phyloP scores from a whole-genome alignment of 2,329 filamentous ascomycete species.

The Xylaria arbuscula region DNA sequence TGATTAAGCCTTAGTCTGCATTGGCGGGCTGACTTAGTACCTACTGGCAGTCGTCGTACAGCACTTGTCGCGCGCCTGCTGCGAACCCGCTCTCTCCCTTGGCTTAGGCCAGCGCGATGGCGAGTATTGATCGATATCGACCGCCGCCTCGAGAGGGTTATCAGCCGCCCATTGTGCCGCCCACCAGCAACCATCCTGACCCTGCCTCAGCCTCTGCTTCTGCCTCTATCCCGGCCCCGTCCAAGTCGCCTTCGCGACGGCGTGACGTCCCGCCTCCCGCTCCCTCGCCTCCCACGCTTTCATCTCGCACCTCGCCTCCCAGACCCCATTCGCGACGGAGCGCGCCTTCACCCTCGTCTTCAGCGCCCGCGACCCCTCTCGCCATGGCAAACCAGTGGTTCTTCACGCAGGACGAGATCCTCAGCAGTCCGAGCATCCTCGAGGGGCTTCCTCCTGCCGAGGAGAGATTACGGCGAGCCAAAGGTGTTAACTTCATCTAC shows the following conservation, averaged over 20 bases:
- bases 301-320: conserved; percentile 63
- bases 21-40: conserved; percentile 5
- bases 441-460: conserved; percentile 82
- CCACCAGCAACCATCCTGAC: conserved; percentile 48
- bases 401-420: conserved; percentile 85
- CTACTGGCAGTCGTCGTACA: neutral
- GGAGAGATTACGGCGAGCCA: conserved; percentile 83
- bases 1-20: conserved; percentile 13
- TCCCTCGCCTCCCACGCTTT: conserved; percentile 69
- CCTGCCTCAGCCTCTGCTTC: conserved; percentile 33
- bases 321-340: conserved; percentile 57
- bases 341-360: conserved; percentile 57
- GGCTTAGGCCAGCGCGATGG: conserved; percentile 57
- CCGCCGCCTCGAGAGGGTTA: conserved; percentile 66
- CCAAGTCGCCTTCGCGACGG: conserved; percentile 61
- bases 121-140: conserved; percentile 69
- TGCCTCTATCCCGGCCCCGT: conserved; percentile 33
- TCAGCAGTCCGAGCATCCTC: conserved; percentile 83
- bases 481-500: conserved; percentile 96
- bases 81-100: conserved; percentile 21
- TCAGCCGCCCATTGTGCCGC: conserved; percentile 62
- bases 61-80: conserved; percentile 15
- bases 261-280: conserved; percentile 70
- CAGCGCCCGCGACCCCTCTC: conserved; percentile 52
- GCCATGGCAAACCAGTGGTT: conserved; percentile 78